Percentiles rank a stretch among this genome's conserved stretches.
Evolutionary conservation across 371 early-diverging fungal species (phyloP).

Genomic region (Mucor piriformis): DNA sequence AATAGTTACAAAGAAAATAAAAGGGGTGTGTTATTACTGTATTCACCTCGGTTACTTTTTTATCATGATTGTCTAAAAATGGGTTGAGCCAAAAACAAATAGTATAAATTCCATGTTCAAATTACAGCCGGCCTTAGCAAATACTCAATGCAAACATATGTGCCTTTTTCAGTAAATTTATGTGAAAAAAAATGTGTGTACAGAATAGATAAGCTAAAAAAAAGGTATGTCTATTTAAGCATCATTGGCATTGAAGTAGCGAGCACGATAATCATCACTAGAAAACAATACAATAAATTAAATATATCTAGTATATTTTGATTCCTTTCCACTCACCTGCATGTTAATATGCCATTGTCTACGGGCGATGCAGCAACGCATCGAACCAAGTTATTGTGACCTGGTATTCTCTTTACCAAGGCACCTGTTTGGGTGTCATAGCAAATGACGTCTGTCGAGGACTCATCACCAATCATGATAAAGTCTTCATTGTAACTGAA

Average conservation of each 20-base stretch:
- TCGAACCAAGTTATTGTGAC: conserved; percentile 51
- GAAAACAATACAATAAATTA: too few species aligned
- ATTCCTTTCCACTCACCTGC: conserved; percentile 39
- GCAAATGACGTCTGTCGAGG: conserved; percentile 58
- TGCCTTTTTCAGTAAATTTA: too few species aligned
- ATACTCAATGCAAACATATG: too few species aligned
- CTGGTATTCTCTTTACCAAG: conserved; percentile 50
- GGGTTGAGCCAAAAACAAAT: neutral
- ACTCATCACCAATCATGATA: conserved; percentile 79
- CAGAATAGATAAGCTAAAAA: too few species aligned
- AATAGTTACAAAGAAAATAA: neutral
- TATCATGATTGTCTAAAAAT: too few species aligned
- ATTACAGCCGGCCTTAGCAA: too few species aligned
- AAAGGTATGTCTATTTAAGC: neutral
- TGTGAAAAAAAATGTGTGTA: too few species aligned
- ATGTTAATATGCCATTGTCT: conserved; percentile 52
- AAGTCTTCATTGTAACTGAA: conserved; percentile 80
- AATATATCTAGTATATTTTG: too few species aligned
- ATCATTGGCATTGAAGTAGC: conserved; percentile 35
- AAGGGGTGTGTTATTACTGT: neutral
- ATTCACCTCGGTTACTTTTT: conserved; percentile 1
- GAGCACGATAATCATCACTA: conserved; percentile 57
- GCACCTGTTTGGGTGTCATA: conserved; percentile 71
- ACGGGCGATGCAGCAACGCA: conserved; percentile 50
- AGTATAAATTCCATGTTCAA: too few species aligned